Conservation (phyloP, 148 eudicot genomes). For the Camellia lanceoleosa region DNA sequence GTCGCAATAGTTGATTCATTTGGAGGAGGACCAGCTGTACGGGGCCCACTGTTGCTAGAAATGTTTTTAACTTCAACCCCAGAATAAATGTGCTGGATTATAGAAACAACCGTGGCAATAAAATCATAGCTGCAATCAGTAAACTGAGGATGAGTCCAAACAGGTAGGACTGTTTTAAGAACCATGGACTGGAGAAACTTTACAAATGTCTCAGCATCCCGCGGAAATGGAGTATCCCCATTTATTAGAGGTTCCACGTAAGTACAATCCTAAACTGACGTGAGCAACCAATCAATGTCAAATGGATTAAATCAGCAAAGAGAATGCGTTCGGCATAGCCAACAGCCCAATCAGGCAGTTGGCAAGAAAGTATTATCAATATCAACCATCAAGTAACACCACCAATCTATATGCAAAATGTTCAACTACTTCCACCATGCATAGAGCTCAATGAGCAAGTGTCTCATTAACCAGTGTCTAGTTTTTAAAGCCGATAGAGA, state of each 20-base stretch:
- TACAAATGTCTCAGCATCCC: conserved; percentile 89
- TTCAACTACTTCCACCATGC: conserved; percentile 7
- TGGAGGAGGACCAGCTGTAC: conserved; percentile 75
- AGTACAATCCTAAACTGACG: background rate
- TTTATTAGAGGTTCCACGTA: background rate
- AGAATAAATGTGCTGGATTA: conserved; percentile 82
- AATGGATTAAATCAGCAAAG: background rate
- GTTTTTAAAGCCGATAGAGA: background rate
- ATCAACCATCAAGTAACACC: background rate
- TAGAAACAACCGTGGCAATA: conserved; percentile 61
- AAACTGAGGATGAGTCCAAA: conserved; percentile 86
- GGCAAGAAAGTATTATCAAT: too few relatives aligned
- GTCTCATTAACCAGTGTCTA: background rate
- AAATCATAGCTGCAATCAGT: conserved; percentile 81
- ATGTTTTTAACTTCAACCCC: conserved; percentile 87
- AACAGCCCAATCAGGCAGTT: background rate
- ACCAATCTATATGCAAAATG: background rate
- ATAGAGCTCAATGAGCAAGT: background rate
- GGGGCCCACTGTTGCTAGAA: conserved; percentile 40
- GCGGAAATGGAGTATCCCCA: conserved; percentile 65
- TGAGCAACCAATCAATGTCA: background rate
- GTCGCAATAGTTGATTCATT: conserved; percentile 79
- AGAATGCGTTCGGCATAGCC: background rate
- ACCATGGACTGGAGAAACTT: conserved; percentile 87
- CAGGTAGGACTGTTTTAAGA: conserved; percentile 80